Evolutionary conservation across 495 filamentous ascomycete species (phyloP).

Genomic region (Penicillium verhagenii): DNA sequence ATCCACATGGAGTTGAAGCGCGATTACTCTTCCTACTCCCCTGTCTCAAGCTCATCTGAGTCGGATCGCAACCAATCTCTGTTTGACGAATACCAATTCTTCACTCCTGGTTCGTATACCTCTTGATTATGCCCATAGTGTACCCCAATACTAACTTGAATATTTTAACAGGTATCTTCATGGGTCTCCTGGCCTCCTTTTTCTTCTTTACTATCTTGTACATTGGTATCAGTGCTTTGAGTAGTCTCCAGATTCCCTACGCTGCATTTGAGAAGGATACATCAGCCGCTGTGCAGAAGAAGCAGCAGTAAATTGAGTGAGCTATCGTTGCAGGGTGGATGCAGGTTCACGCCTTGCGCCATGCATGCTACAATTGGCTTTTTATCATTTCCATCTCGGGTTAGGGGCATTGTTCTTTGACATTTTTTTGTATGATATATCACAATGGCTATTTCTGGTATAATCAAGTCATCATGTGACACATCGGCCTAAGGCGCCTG

Average conservation of each 20-base stretch:
- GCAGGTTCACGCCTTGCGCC: slow-evolving; percentile 10
- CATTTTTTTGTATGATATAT: slow-evolving; percentile 28
- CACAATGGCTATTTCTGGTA: slow-evolving; percentile 23
- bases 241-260: slow-evolving; percentile 83
- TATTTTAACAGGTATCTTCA: slow-evolving; percentile 67
- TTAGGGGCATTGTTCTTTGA: slow-evolving; percentile 10
- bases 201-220: slow-evolving; percentile 73
- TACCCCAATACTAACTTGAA: slow-evolving; percentile 13
- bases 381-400: slow-evolving; percentile 9
- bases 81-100: slow-evolving; percentile 90
- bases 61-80: slow-evolving; percentile 51
- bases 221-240: slow-evolving; percentile 71
- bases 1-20: slow-evolving; percentile 61
- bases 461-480: slow-evolving; percentile 27
- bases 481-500: slow-evolving; percentile 1
- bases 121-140: neutral
- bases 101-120: slow-evolving; percentile 61
- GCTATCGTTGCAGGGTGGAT: slow-evolving; percentile 5
- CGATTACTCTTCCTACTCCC: slow-evolving; percentile 41
- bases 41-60: slow-evolving; percentile 8
- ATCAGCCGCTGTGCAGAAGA: slow-evolving; percentile 81
- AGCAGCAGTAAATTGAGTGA: slow-evolving; percentile 55
- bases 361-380: slow-evolving; percentile 17
- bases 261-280: slow-evolving; percentile 96
- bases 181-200: slow-evolving; percentile 66